A percentile compares a stretch with the other conserved stretches of the same genome.
Evolutionary conservation across 2,329 filamentous ascomycete species (phyloP).

Genomic region (Aspergillus japonicus): DNA sequence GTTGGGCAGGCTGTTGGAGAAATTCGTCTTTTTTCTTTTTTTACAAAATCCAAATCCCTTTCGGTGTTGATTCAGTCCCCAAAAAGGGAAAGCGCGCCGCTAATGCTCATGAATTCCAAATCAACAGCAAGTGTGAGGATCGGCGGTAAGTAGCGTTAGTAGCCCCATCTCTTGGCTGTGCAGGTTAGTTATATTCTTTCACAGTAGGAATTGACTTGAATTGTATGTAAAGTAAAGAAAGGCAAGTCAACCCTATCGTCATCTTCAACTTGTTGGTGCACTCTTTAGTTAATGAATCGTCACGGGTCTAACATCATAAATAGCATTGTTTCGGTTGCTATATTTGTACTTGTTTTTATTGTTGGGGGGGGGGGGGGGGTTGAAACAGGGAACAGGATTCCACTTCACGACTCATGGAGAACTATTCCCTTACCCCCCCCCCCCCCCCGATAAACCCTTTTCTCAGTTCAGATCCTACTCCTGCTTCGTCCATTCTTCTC

Average conservation of each 20-base stretch:
- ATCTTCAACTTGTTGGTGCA: too few species aligned
- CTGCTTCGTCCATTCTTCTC: not conserved
- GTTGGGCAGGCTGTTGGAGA: not conserved
- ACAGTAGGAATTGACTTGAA: not conserved
- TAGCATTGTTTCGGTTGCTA: not conserved
- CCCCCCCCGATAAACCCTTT: not conserved
- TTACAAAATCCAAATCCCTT: too few species aligned
- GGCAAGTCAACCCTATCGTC: too few species aligned
- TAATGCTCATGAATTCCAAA: constrained; percentile 21
- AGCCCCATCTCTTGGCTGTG: not conserved
- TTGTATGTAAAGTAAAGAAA: not conserved
- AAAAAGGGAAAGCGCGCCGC: constrained; percentile 3
- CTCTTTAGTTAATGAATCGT: too few species aligned
- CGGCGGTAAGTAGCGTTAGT: not conserved
- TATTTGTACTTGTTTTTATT: not conserved
- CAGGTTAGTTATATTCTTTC: not conserved
- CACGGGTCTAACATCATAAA: too few species aligned
- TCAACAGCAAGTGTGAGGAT: constrained; percentile 12
- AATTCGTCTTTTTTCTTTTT: too few species aligned
- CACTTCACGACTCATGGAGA: not conserved
- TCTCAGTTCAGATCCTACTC: too few species aligned
- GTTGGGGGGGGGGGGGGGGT: too few species aligned
- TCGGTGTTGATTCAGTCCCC: not conserved
- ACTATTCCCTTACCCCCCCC: not conserved
- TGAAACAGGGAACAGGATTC: too few species aligned